Evolutionary conservation across 2,329 filamentous ascomycete species (phyloP), one percentile per base, ranked within the genome.

Genomic region (Phaeophleospora eucalypticola): DNA sequence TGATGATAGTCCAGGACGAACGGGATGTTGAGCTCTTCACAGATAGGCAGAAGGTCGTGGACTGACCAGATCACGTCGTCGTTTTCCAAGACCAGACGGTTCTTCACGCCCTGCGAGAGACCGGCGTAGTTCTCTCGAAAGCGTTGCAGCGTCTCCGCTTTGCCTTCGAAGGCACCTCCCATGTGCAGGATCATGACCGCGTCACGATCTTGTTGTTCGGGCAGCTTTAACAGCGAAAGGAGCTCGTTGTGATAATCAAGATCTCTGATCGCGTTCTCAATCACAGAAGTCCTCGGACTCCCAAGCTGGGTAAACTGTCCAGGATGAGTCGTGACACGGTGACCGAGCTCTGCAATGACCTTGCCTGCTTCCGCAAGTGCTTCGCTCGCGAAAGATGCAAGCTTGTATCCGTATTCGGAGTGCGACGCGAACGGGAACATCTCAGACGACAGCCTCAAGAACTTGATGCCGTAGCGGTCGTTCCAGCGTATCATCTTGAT

Each of bases 351-450:
- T 9, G 80, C 86, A 4, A 88, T 83, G 2, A 94, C 81, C 58
- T 73, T 82, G 1, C 91, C 91, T 6, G 81, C 87, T 55, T 90
- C 84, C 2, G 80, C 84, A 8, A 97, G 73, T 0, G 79, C 82
- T 12, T 89, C 83, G 0, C 86, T 81, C 0, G 90, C 91, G 64
- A 96, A 96, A 0, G 87, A 84, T 0, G 82, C 83, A 10, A 97
- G 75, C 57, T 81, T 85, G 67, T 97, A 97, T 0, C 90, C 91
- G 56, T 95, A 85, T 52, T 88, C 85, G 18, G 80, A 78, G 61
- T 97, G 91, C 54, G 87, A 94, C 1, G 91, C 91, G 65, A 96
- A 96, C 0, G 91, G 91, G 55, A 97, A 97, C 87, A 96, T 96
- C 58, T 96, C 91, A 45, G 88, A 95, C 57, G 88, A 95, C 16